Percentiles rank a stretch among this genome's conserved stretches.
Evolutionary conservation across 805 yeast genomes (phyloP).

Genomic region (Komagataella pseudopastoris): DNA sequence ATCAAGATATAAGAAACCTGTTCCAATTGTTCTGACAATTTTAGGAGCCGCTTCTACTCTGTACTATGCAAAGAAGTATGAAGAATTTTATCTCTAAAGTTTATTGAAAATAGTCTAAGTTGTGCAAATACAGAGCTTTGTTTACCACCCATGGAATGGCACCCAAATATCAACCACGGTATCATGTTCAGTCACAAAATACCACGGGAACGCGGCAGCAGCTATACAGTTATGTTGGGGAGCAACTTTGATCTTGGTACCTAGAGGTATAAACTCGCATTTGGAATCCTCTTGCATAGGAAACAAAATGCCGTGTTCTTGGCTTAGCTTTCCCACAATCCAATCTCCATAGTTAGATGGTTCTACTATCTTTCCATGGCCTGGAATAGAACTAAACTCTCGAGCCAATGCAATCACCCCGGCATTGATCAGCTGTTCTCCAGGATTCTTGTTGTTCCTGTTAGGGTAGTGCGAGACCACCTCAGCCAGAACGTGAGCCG

Average conservation of each 20-base stretch:
- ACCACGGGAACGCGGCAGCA: conserved; percentile 47
- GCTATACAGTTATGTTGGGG: conserved; percentile 72
- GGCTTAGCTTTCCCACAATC: conserved; percentile 57
- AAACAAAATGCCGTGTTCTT: conserved; percentile 68
- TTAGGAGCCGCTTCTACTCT: conserved; percentile 51
- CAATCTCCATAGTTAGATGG: conserved; percentile 36
- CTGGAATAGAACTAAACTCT: conserved; percentile 48
- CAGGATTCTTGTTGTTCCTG: conserved; percentile 35
- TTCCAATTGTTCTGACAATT: conserved; percentile 52
- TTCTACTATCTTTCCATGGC: conserved; percentile 31
- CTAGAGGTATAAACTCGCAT: conserved; percentile 31
- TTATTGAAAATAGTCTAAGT: not conserved
- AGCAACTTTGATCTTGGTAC: conserved; percentile 37
- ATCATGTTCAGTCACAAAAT: conserved; percentile 37
- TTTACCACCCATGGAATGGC: conserved; percentile 40
- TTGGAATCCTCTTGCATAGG: conserved; percentile 21
- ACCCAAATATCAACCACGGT: conserved; percentile 49
- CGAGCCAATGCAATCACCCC: conserved; percentile 62
- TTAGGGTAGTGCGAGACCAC: conserved; percentile 45
- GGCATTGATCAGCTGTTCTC: conserved; percentile 55
- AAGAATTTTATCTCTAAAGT: conserved; percentile 40
- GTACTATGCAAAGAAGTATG: conserved; percentile 66
- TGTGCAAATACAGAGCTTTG: not conserved
- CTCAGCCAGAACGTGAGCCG: conserved; percentile 42
- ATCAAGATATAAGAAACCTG: conserved; percentile 51